phyloP scores from a whole-genome alignment of 768 basidiomycete genomes.

The Royoungia palumana region DNA sequence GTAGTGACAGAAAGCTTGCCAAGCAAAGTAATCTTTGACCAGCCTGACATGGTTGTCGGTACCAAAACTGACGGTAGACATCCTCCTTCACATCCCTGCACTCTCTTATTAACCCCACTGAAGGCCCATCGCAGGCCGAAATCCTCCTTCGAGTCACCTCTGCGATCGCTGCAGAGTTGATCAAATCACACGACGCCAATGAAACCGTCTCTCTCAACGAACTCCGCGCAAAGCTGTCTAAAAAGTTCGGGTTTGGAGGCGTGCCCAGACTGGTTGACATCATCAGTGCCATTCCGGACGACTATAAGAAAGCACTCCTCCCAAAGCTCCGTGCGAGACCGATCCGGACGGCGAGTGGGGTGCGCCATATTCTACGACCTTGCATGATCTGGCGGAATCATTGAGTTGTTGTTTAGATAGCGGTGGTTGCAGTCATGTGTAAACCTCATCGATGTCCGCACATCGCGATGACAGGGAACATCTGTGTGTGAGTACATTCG shows the following conservation, averaged over 20 bases:
- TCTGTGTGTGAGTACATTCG: constrained; percentile 76
- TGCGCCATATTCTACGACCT: constrained; percentile 34
- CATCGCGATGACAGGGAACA: constrained; percentile 99
- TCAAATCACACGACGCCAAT: constrained; percentile 79
- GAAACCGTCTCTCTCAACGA: constrained; percentile 82
- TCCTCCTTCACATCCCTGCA: background rate
- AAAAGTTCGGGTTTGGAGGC: constrained; percentile 82
- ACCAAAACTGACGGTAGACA: constrained; percentile 37
- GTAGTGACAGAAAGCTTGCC: no score
- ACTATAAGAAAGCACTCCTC: constrained; percentile 87
- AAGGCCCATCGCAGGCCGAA: constrained; percentile 87
- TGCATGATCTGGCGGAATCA: background rate
- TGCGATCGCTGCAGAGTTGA: constrained; percentile 91
- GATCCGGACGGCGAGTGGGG: constrained; percentile 94
- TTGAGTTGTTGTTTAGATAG: constrained; percentile 56
- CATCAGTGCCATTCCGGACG: constrained; percentile 96
- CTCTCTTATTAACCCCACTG: background rate
- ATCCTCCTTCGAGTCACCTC: constrained; percentile 86
- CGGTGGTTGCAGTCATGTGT: constrained; percentile 99
- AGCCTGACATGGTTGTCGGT: constrained; percentile 36
- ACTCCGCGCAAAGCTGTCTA: constrained; percentile 82
- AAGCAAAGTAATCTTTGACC: no score
- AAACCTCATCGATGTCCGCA: constrained; percentile 99
- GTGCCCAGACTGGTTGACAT: constrained; percentile 96
- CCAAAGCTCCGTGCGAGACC: constrained; percentile 91